A percentile compares a stretch with the other conserved stretches of the same genome.
phyloP scores from a whole-genome alignment of 306 rosid genomes.

The Begonia peltatifolia region DNA sequence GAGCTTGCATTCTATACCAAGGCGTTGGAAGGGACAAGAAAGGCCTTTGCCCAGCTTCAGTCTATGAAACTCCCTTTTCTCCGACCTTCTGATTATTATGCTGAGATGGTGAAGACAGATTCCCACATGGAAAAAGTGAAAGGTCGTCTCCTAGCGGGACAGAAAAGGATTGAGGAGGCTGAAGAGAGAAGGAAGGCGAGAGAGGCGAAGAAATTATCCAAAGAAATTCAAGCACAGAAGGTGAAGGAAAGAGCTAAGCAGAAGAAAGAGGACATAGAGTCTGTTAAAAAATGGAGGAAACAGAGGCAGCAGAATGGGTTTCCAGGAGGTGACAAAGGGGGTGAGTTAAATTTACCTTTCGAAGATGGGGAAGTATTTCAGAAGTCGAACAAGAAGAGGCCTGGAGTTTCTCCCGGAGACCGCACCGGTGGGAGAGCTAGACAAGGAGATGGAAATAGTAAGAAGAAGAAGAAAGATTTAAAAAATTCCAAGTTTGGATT shows the following conservation, averaged over 20 bases:
- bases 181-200: slow-evolving; percentile 82
- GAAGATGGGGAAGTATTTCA: slow-evolving; percentile 67
- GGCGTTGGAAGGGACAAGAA: slow-evolving; percentile 70
- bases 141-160: slow-evolving; percentile 54
- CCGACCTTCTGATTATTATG: slow-evolving; percentile 77
- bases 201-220: slow-evolving; percentile 63
- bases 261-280: slow-evolving; percentile 75
- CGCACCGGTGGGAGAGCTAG: slow-evolving; percentile 67
- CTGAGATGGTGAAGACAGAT: slow-evolving; percentile 89
- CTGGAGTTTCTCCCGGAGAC: slow-evolving; percentile 59
- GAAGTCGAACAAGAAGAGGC: slow-evolving; percentile 59
- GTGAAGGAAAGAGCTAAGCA: slow-evolving; percentile 72
- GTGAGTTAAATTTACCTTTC: slow-evolving; percentile 28
- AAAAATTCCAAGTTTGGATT: slow-evolving; percentile 63
- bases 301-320: slow-evolving; percentile 85
- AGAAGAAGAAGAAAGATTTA: slow-evolving; percentile 37
- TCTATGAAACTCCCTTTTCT: slow-evolving; percentile 59
- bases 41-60: slow-evolving; percentile 61
- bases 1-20: slow-evolving; percentile 75
- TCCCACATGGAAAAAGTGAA: slow-evolving; percentile 76
- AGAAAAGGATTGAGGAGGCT: slow-evolving; percentile 68
- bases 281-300: slow-evolving; percentile 96
- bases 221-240: slow-evolving; percentile 79
- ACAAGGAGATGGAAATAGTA: slow-evolving; percentile 6
- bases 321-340: slow-evolving; percentile 39